phyloP scores from a whole-genome alignment of 129 eudicot species.

The Dittrichia graveolens region DNA sequence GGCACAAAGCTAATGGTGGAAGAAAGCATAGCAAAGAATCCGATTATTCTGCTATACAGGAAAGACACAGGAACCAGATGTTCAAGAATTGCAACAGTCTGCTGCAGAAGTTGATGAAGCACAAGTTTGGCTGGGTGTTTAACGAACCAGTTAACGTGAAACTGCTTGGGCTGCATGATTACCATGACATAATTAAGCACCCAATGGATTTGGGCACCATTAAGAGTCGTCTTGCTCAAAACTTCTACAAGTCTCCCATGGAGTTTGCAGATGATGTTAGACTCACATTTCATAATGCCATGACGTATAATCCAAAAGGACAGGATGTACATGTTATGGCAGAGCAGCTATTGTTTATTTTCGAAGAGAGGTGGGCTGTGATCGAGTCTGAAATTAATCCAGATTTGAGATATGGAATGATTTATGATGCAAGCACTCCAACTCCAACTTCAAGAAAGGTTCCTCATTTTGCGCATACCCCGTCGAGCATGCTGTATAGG shows the following conservation, averaged over 20 bases:
- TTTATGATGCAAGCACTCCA: constrained; percentile 54
- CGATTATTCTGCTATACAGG: constrained; percentile 21
- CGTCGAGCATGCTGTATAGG: constrained; percentile 51
- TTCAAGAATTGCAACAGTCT: constrained; percentile 65
- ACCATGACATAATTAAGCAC: constrained; percentile 73
- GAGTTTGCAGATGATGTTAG: constrained; percentile 96
- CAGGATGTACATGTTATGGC: constrained; percentile 96
- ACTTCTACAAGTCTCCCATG: constrained; percentile 71
- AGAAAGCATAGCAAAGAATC: constrained; percentile 50
- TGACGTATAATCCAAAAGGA: constrained; percentile 89
- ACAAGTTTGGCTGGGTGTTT: constrained; percentile 89
- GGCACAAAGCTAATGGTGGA: constrained; percentile 54
- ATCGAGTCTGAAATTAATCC: constrained; percentile 62
- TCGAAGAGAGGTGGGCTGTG: constrained; percentile 79
- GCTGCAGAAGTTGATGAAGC: constrained; percentile 87
- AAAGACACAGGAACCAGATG: constrained; percentile 35
- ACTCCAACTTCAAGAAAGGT: constrained; percentile 69
- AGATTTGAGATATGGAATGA: constrained; percentile 58
- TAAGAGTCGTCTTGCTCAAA: constrained; percentile 65
- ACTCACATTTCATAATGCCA: constrained; percentile 83
- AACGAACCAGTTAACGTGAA: constrained; percentile 82
- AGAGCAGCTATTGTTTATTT: constrained; percentile 48
- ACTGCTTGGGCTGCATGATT: constrained; percentile 71
- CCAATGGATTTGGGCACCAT: constrained; percentile 98
- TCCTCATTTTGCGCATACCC: constrained; percentile 45